Base-by-base conservation (phyloP, 495 filamentous ascomycete genomes). In the Usnea hakonensis region DNA sequence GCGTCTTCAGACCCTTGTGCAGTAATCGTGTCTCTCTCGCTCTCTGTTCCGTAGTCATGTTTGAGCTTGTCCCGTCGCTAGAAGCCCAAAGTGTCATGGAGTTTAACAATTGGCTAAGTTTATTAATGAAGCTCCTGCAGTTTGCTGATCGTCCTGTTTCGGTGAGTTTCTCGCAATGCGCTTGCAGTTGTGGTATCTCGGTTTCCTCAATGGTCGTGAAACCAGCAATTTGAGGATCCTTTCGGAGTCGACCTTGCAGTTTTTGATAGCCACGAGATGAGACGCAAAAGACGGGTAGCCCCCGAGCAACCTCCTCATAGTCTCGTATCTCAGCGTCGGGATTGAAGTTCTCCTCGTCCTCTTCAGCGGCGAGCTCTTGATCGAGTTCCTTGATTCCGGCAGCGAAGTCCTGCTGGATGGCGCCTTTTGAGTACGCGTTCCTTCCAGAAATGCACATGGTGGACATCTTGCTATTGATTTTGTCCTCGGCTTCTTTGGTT, bases 231-330 rank as follows among this genome's bases (percentile, higher is more conserved):
- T 72, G 69, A 3, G 72, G 66, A 38, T 83, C 78, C 65, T 72
- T 80, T 63, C 72, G 67, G 8, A 87, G 65, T 6, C 82, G 78
- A 19, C 83, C 83, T 41, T 73, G 73, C 17, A 88, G 69, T 54
- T 84, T 83, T 66, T 86, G 83, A 64, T 85, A 87, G 0, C 77
- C 83, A 38, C 75, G 71, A 50, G 76, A 78, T 17, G 60, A 67
- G 16, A 67, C 81, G 61, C 85, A 87, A 65, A 87, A 88, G 5
- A 88, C 84, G 0, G 79, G 78, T 5, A 89, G 72, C 0, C 71
- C 70, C 2, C 64, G 68, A 0, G 82, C 83, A 7, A 87, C 67
- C 52, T 81, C 69, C 2, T 77, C 70, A 60, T 88, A 88, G 63
- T 87, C 81, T n/a, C 83, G 71, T 36, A 68, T 44, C 6, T 77